These are phyloP conservation scores for Endoconidiophora laricicola DNA, from an alignment of 2,329 filamentous ascomycete genomes.

Conservation along the genomic window DNA sequence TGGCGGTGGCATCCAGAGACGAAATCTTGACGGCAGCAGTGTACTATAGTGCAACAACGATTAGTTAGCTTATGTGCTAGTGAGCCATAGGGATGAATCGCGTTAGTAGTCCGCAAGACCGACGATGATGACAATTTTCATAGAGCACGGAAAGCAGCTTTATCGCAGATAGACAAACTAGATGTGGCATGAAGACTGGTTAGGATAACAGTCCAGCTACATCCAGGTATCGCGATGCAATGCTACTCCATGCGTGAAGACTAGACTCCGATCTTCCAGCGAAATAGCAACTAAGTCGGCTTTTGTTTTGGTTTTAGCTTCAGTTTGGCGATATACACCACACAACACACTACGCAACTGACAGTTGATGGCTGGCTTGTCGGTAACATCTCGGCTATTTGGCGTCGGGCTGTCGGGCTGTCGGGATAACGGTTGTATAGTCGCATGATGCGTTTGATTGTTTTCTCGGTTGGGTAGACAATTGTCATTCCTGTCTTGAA, in stretches of 20 bases:
- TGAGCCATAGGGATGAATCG: too few species aligned
- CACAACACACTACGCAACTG: neutral
- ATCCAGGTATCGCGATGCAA: too few species aligned
- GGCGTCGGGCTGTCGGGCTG: conserved; percentile 2
- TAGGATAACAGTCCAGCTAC: too few species aligned
- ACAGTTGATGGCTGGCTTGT: neutral
- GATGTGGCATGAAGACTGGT: too few species aligned
- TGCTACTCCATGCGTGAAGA: too few species aligned
- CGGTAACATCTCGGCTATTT: conserved; percentile 1
- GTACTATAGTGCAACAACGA: conserved; percentile 48
- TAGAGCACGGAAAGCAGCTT: too few species aligned
- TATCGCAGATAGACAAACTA: too few species aligned
- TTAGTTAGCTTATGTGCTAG: conserved; percentile 3
- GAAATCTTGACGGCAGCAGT: conserved; percentile 84
- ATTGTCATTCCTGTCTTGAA: too few species aligned
- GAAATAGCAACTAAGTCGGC: neutral
- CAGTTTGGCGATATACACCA: neutral
- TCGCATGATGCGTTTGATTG: neutral
- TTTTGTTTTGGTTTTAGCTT: neutral
- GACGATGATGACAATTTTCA: too few species aligned
- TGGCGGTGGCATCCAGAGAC: conserved; percentile 69
- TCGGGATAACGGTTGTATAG: neutral
- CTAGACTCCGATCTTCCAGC: neutral
- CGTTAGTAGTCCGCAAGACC: too few species aligned
- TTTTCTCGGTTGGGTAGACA: too few species aligned